Conservation (phyloP, 352 stramenopile genomes). For the Pelagophyceae sp. region DNA sequence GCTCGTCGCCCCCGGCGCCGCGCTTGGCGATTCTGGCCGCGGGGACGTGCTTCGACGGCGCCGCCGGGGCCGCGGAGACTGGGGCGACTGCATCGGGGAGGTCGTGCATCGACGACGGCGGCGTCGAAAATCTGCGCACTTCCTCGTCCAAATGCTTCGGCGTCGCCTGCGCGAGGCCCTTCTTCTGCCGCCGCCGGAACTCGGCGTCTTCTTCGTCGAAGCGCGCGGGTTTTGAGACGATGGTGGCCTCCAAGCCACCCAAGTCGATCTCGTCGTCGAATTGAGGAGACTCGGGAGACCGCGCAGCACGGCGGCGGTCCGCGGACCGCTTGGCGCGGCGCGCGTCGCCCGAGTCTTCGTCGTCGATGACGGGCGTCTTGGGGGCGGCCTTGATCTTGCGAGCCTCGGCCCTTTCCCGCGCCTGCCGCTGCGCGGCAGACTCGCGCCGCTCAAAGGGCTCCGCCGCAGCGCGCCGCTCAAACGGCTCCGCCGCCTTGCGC, state of each 20-base stretch:
- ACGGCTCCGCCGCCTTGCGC: not conserved
- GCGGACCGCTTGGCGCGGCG: not conserved
- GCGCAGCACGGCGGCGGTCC: not conserved
- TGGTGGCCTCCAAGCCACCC: not conserved
- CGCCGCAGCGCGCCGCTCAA: not conserved
- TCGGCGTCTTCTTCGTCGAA: not conserved
- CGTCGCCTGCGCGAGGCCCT: not conserved
- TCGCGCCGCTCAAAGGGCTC: not conserved
- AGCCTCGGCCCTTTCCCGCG: not conserved
- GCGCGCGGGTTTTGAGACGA: not conserved
- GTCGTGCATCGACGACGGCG: not conserved
- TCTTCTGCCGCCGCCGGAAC: no score
- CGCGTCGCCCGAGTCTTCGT: not conserved
- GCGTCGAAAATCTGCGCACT: not conserved
- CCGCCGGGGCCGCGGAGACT: not conserved
- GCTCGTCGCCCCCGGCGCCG: conserved; percentile 16
- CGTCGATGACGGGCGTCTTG: not conserved
- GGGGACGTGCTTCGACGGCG: not conserved
- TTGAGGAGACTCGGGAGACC: not conserved
- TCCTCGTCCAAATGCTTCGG: not conserved
- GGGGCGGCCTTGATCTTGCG: not conserved
- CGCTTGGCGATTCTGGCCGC: conserved; percentile 9
- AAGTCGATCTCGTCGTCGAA: conserved; percentile 22
- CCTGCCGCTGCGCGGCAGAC: not conserved
- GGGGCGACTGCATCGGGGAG: not conserved